These are phyloP conservation scores for Coelastrella sp. DNA, from an alignment of 139 green algal species.

Conservation along the genomic window DNA sequence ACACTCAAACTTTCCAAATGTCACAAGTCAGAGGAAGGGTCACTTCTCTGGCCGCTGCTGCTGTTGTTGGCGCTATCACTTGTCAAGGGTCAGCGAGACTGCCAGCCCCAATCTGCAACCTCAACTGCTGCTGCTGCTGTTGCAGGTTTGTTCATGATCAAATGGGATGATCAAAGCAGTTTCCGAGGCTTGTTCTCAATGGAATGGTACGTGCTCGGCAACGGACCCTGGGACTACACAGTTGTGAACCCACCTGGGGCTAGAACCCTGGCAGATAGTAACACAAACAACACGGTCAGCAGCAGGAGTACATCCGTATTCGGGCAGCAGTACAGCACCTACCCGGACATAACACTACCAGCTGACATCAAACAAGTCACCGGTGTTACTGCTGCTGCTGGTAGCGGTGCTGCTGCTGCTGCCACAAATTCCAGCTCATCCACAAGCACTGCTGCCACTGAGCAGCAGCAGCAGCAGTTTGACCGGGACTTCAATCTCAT, in stretches of 20 bases:
- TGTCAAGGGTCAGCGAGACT: too few species aligned
- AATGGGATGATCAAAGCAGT: conserved; percentile 41
- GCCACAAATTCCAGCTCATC: too few species aligned
- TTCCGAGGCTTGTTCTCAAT: conserved; percentile 18
- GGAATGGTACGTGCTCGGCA: conserved; percentile 47
- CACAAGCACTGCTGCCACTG: conserved; percentile 6
- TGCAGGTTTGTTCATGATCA: conserved; percentile 38
- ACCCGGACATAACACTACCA: neutral
- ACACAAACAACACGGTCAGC: neutral
- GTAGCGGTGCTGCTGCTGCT: neutral
- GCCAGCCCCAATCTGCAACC: too few species aligned
- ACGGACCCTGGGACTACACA: conserved; percentile 35
- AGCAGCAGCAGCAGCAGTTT: conserved; percentile 1
- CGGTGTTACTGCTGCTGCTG: neutral
- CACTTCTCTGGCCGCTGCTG: neutral
- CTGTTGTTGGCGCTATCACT: too few species aligned
- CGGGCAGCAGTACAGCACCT: neutral
- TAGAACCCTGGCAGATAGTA: neutral
- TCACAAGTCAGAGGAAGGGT: too few species aligned
- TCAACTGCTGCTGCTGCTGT: neutral
- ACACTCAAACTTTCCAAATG: too few species aligned
- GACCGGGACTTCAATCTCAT: neutral
- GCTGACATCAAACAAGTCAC: neutral
- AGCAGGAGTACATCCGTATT: neutral
- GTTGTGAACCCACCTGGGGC: neutral